Evolutionary conservation across 148 eudicot species (phyloP).

Genomic region (Camellia sinensis): DNA sequence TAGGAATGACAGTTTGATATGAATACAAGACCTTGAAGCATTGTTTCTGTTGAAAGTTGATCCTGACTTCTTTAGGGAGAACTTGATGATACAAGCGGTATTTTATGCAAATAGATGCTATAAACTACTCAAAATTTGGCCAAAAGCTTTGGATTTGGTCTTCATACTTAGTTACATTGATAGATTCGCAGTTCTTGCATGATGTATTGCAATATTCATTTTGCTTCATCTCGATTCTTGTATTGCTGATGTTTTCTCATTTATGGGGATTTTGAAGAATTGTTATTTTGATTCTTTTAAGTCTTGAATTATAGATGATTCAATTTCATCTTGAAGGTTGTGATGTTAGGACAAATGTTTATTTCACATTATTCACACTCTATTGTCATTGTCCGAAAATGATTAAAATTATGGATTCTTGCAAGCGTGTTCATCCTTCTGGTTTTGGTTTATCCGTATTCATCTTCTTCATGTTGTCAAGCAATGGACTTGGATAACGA

Average conservation of each 20-base stretch:
- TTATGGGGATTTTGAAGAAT: not conserved
- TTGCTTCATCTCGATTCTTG: not conserved
- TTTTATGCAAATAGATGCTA: not conserved
- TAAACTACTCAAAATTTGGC: not conserved
- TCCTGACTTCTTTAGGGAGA: not conserved
- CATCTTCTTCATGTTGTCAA: too few species aligned
- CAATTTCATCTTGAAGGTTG: not conserved
- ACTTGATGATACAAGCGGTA: not conserved
- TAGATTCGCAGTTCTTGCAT: not conserved
- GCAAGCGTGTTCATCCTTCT: too few species aligned
- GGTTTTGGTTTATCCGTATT: too few species aligned
- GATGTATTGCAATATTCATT: not conserved
- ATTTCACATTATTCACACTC: not conserved
- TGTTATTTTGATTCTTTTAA: not conserved
- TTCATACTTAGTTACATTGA: not conserved
- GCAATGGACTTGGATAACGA: too few species aligned
- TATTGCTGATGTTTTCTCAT: not conserved
- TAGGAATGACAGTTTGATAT: not conserved
- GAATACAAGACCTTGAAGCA: slow-evolving; percentile 1
- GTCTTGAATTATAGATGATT: not conserved
- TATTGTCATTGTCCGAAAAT: too few species aligned
- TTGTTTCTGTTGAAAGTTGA: slow-evolving; percentile 2
- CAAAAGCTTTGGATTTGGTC: not conserved
- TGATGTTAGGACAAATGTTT: not conserved
- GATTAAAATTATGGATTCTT: too few species aligned